Base-by-base conservation (phyloP, 495 filamentous ascomycete genomes). In the Collariella sp. region DNA sequence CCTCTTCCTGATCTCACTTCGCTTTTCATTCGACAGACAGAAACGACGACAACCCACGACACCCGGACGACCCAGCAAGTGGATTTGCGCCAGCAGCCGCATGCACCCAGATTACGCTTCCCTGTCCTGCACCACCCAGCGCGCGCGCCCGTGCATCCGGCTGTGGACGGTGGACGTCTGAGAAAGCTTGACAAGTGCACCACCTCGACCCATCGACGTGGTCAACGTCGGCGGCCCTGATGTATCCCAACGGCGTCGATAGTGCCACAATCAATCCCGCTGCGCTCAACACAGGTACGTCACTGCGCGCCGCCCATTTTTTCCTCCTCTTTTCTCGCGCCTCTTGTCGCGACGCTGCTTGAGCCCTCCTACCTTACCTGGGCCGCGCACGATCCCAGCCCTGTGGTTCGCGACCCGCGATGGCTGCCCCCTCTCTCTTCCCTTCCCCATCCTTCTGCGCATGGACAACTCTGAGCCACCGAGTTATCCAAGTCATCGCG, bases 221-320 rank as follows among this genome's bases (percentile, higher is more conserved):
- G 60, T 70, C 60, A 59, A 62, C 63, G 65, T 69, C 66, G 67
- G 60, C 65, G 64, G 60, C 61, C 58, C 73, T 71, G 69, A 78
- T 78, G 75, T 78, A 78, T 73, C 71, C 73, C 62, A 75, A 76
- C 70, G 73, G 75, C 73, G 71, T 70, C 70, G 75, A 78, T 68
- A 74, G 75, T 78, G 74, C 72, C 62, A 78, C 75, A 69, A 78
- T 78, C 71, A 75, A 76, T 68, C 75, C 75, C 65, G 75, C 75
- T 59, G 75, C 75, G 39, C 74, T 78, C 68, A 75, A 75, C 64
- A 67, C 74, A 70, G 75, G 75, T 78, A 67, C 65, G 75, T 74
- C 50, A 53, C 54, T 53, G 15, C 29, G 44, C 23, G 10, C 39
- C 29, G 26, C 26, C 35, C 20, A 16, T 45, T 16, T 41, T 6